Evolutionary conservation across 331 rosid genomes (phyloP).

Genomic region (Rosa hybrid): DNA sequence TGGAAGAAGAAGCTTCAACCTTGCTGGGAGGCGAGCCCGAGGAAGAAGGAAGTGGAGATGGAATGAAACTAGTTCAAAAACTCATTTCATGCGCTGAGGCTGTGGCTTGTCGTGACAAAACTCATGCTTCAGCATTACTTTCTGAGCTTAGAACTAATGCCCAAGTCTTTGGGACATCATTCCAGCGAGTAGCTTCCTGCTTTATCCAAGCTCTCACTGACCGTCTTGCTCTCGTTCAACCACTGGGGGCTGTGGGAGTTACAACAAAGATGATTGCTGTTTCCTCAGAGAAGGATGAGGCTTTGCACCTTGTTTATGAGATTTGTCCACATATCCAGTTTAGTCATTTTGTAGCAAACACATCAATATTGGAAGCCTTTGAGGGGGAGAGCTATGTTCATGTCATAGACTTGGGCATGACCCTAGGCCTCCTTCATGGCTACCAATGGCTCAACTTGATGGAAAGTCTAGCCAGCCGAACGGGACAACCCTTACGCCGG

Average conservation of each 20-base stretch:
- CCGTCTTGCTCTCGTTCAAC: conserved; percentile 52
- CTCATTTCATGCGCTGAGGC: conserved; percentile 87
- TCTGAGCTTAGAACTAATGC: conserved; percentile 49
- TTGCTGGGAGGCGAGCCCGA: conserved; percentile 9
- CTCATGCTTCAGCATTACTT: conserved; percentile 59
- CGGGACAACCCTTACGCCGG: conserved; percentile 20
- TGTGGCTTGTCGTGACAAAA: conserved; percentile 74
- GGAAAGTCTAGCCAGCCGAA: conserved; percentile 42
- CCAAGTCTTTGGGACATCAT: conserved; percentile 51
- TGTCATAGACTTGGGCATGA: conserved; percentile 77
- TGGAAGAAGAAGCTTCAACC: conserved; percentile 18
- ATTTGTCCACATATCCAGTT: conserved; percentile 71
- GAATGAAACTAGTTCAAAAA: conserved; percentile 69
- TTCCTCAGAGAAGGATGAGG: conserved; percentile 53
- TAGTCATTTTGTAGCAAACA: conserved; percentile 70
- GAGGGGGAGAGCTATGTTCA: conserved; percentile 79
- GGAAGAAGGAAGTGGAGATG: conserved; percentile 61
- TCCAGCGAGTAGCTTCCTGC: conserved; percentile 70
- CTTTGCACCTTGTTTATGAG: conserved; percentile 62
- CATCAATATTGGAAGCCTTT: conserved; percentile 85
- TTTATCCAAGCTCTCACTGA: conserved; percentile 54
- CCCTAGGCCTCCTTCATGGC: conserved; percentile 62
- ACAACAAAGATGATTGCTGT: conserved; percentile 31
- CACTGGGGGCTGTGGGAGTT: conserved; percentile 45
- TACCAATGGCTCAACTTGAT: conserved; percentile 72